phyloP scores from a whole-genome alignment of 139 green algal genomes.

The Diplosphaera chodatii region DNA sequence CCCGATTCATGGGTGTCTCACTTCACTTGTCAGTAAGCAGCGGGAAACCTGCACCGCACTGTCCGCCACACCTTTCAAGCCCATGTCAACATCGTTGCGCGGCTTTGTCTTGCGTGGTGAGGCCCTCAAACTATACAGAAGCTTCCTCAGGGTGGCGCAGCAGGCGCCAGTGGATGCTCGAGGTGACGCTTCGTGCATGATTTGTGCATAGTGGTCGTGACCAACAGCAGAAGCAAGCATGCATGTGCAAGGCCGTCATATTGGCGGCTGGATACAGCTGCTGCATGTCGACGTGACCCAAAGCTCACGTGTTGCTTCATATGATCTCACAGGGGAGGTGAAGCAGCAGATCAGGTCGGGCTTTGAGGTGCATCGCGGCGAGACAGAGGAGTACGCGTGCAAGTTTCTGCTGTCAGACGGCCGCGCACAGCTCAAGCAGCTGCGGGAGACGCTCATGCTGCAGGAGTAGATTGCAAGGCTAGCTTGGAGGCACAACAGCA shows the following conservation, averaged over 20 bases:
- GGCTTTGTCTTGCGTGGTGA: constrained; percentile 38
- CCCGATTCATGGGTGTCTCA: too few relatives aligned
- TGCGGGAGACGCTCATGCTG: constrained; percentile 30
- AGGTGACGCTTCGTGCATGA: constrained; percentile 3
- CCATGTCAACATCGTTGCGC: background rate
- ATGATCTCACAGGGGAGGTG: constrained; percentile 18
- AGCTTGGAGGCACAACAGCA: background rate
- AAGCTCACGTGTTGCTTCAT: too few relatives aligned
- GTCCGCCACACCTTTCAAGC: too few relatives aligned
- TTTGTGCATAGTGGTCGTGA: too few relatives aligned
- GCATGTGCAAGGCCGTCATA: too few relatives aligned
- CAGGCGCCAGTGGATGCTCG: constrained; percentile 11
- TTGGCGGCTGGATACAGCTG: too few relatives aligned
- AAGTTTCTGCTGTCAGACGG: constrained; percentile 53
- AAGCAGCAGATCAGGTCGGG: constrained; percentile 3
- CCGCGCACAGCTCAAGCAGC: constrained; percentile 30
- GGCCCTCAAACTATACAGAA: constrained; percentile 30
- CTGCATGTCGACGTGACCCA: too few relatives aligned
- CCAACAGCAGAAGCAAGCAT: too few relatives aligned
- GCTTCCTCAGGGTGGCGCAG: constrained; percentile 25
- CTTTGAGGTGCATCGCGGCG: background rate
- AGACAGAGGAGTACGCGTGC: constrained; percentile 11
- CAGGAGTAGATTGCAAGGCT: background rate
- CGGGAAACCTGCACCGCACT: too few relatives aligned
- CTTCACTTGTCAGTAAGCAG: too few relatives aligned